phyloP scores from a whole-genome alignment of 2,329 filamentous ascomycete species.

The Aspergillus glaucus region DNA sequence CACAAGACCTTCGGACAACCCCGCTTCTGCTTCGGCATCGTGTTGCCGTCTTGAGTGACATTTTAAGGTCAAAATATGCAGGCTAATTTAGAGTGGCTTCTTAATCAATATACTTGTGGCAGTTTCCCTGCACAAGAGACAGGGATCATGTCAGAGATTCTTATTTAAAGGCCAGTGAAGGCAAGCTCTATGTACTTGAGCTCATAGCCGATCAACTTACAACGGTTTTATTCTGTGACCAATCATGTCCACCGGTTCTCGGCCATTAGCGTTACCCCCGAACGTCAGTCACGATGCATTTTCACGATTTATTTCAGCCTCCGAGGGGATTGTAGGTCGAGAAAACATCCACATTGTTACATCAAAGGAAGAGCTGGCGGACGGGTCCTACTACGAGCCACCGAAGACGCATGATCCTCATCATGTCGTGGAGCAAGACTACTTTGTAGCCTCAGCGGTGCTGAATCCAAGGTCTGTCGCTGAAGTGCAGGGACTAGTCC shows the following conservation, averaged over 20 bases:
- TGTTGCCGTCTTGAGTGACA: too few species aligned
- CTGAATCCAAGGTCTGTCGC: conserved; percentile 17
- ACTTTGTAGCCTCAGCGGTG: conserved; percentile 42
- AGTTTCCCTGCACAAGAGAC: too few species aligned
- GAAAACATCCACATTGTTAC: conserved; percentile 22
- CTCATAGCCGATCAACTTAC: too few species aligned
- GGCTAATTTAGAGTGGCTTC: too few species aligned
- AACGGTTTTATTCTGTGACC: too few species aligned
- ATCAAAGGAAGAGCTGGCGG: conserved; percentile 9
- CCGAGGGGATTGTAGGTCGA: conserved; percentile 13
- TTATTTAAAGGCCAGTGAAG: too few species aligned
- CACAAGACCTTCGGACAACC: too few species aligned
- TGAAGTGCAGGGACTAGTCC: conserved; percentile 9
- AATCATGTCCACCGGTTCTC: not conserved
- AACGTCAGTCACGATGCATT: conserved; percentile 7
- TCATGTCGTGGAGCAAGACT: conserved; percentile 37
- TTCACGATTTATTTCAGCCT: not conserved
- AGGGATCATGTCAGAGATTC: too few species aligned
- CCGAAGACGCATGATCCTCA: conserved; percentile 38
- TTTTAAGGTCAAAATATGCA: too few species aligned
- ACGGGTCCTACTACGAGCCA: conserved; percentile 22
- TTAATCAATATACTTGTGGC: too few species aligned
- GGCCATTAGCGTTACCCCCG: conserved; percentile 13
- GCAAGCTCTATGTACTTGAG: too few species aligned
- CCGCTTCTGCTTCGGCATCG: too few species aligned